Base-by-base conservation (phyloP, 2,329 filamentous ascomycete species). In the Ophiostoma piceae region DNA sequence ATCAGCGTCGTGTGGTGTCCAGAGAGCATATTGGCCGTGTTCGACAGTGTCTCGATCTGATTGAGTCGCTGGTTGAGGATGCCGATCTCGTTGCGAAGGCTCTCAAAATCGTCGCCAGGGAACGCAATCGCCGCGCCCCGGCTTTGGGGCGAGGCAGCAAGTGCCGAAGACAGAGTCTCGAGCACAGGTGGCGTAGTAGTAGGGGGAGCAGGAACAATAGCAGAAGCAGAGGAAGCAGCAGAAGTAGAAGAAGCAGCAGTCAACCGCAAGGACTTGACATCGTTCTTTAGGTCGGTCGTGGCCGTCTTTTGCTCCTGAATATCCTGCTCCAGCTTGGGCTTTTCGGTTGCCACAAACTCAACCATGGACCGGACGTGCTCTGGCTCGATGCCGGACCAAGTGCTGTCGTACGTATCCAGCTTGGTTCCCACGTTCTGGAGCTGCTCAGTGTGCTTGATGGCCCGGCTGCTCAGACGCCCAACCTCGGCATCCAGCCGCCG, bases 91-190 rank as follows among this genome's bases (percentile, higher is more conserved):
- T 54, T 67, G 4, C 72, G 67, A 35, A 74, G 66, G 32, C 67
- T 74, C 14, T 54, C 19, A 26, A 74, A 71, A 39, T 74, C 73
- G 67, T 74, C 73, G 1, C 72, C 73, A 1, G 72, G 73, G 41
- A 74, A 74, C 0, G 35, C 32, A 11, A 70, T 39, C 3, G 68
- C 19, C 0, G 68, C 57, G 4, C 66, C 2, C 2, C n/a, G 51
- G 51, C 9, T 9, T 4, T 62, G 9, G 14, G 62, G 43, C 16
- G 43, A 19, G 9, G 66, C 22, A 9, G 16, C 35, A n/a, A 19
- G n/a, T 39, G 62, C n/a, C 3, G 16, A 2, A 16, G 57, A 16
- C 2, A 14, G 6, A 32, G 26, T 32, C 5, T 26, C 57, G 22
- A 29, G 26, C 57, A 29, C 57, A 14, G 26, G 2, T 35, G 57